These are phyloP conservation scores for Penicillium chermesinum DNA, from an alignment of 495 filamentous ascomycete species.

Conservation along the genomic window DNA sequence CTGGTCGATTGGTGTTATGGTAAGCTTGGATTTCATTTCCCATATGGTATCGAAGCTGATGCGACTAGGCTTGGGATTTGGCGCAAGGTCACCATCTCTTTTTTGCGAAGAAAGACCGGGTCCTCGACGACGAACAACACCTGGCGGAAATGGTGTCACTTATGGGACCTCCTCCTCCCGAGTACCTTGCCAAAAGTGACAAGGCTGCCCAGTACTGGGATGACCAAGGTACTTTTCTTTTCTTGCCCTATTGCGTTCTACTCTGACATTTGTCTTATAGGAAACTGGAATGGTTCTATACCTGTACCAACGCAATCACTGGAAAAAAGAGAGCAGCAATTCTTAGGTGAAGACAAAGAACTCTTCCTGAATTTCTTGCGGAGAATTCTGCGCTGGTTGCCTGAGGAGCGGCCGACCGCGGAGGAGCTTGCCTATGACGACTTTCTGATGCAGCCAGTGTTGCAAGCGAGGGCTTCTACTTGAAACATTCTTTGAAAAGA, in stretches of 20 bases:
- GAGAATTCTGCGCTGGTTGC: constrained; percentile 31
- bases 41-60: background rate
- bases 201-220: constrained; percentile 20
- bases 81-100: background rate
- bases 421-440: constrained; percentile 26
- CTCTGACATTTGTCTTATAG: constrained; percentile 7
- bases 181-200: background rate
- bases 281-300: constrained; percentile 22
- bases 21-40: constrained; percentile 17
- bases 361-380: constrained; percentile 27
- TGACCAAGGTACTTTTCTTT: constrained; percentile 17
- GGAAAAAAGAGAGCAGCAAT: constrained; percentile 12
- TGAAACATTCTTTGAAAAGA: too few species aligned
- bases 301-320: constrained; percentile 20
- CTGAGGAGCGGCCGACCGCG: constrained; percentile 30
- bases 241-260: too few species aligned
- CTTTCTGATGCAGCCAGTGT: constrained; percentile 23
- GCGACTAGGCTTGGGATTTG: background rate
- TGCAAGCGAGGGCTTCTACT: too few species aligned
- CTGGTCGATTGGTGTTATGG: constrained; percentile 39
- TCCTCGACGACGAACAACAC: constrained; percentile 4
- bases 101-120: background rate
- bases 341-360: constrained; percentile 20
- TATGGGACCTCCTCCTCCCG: constrained; percentile 4
- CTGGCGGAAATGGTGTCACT: constrained; percentile 6